A percentile compares a stretch with the other conserved stretches of the same genome.
These are phyloP conservation scores for Ciborinia camelliae DNA, from an alignment of 2,329 filamentous ascomycete genomes.

Conservation along the genomic window DNA sequence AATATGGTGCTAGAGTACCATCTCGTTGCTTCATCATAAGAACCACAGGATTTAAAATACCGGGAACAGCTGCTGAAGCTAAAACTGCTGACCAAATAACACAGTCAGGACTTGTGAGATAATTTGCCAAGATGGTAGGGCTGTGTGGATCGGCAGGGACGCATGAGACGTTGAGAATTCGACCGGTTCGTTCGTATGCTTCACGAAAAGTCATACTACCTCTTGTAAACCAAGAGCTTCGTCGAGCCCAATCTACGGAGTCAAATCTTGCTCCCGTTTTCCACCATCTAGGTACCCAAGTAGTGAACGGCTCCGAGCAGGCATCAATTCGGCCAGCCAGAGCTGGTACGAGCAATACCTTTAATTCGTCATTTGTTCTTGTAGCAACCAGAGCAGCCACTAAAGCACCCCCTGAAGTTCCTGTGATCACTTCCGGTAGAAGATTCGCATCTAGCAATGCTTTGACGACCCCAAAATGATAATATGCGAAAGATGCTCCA, in stretches of 20 bases:
- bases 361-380: constrained; percentile 86
- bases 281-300: constrained; percentile 85
- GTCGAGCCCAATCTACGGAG: constrained; percentile 82
- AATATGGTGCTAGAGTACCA: constrained; percentile 80
- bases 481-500: constrained; percentile 92
- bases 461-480: constrained; percentile 90
- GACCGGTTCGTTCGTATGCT: constrained; percentile 88
- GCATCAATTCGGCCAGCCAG: constrained; percentile 24
- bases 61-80: constrained; percentile 91
- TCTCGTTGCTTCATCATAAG: constrained; percentile 83
- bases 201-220: constrained; percentile 93
- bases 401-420: constrained; percentile 89
- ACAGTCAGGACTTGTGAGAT: constrained; percentile 91
- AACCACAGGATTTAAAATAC: constrained; percentile 92
- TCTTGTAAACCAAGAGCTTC: constrained; percentile 83
- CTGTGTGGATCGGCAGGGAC: constrained; percentile 95
- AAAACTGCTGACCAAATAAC: constrained; percentile 98
- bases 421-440: constrained; percentile 90
- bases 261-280: constrained; percentile 91
- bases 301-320: constrained; percentile 63
- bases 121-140: constrained; percentile 85
- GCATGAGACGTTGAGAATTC: constrained; percentile 93
- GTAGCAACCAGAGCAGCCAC: constrained; percentile 86
- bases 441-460: constrained; percentile 82
- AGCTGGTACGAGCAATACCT: constrained; percentile 59